Percentiles rank a stretch among this genome's conserved stretches.
Evolutionary conservation across 129 eudicot species (phyloP).

Genomic region (Pseudognaphalium luteoalbum): DNA sequence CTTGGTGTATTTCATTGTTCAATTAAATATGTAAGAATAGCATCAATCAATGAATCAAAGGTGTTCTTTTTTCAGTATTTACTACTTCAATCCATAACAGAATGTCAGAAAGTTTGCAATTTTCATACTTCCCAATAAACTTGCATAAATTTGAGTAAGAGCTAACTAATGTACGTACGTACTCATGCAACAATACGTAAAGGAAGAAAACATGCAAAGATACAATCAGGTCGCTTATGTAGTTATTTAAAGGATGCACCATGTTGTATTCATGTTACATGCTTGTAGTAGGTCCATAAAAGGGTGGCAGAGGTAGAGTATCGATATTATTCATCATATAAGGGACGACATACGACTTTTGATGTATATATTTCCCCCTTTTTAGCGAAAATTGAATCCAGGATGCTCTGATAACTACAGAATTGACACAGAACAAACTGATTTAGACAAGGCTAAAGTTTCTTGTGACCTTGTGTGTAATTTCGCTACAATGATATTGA

Average conservation of each 20-base stretch:
- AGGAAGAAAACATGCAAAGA: no score
- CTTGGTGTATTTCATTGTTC: constrained; percentile 4
- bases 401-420: no score
- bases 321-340: neutral
- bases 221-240: neutral
- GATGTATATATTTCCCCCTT: no score
- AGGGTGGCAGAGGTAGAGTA: neutral
- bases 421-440: no score
- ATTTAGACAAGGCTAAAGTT: no score
- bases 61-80: constrained; percentile 12
- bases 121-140: neutral
- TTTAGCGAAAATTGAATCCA: no score
- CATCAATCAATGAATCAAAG: constrained; percentile 15
- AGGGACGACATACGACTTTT: no score
- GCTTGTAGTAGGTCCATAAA: neutral
- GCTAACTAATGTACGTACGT: no score
- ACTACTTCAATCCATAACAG: neutral
- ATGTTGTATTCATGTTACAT: no score
- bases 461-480: neutral
- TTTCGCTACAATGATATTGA: neutral
- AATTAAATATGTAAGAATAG: constrained; percentile 10
- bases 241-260: no score
- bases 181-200: no score
- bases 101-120: neutral
- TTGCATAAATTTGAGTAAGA: no score